These are phyloP conservation scores for Coemansia sp. DNA, from an alignment of 192 early-diverging fungal species.

Conservation along the genomic window DNA sequence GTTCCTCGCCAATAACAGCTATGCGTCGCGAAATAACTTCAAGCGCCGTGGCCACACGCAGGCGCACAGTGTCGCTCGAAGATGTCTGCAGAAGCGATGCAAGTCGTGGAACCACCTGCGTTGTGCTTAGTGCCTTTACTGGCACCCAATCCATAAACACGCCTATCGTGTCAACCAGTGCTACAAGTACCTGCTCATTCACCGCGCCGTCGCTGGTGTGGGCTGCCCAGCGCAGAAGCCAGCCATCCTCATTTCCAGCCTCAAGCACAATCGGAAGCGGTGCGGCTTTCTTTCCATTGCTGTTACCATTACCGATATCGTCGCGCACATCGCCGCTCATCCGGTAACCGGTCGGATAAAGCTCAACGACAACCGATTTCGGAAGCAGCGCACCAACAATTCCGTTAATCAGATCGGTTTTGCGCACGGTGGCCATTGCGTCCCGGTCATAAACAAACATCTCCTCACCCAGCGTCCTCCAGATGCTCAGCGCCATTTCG, in stretches of 20 bases:
- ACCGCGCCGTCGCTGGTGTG: conserved; percentile 9
- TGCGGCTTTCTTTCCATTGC: conserved; percentile 14
- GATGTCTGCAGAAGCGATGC: conserved; percentile 17
- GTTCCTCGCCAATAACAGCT: conserved; percentile 22
- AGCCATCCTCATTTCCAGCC: conserved; percentile 44
- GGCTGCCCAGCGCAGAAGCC: conserved; percentile 34
- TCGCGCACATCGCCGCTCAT: conserved; percentile 19
- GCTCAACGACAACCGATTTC: conserved; percentile 13
- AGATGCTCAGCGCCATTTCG: conserved; percentile 37
- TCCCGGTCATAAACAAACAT: conserved; percentile 50
- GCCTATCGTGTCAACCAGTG: conserved; percentile 19
- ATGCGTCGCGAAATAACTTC: conserved; percentile 39
- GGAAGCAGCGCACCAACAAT: conserved; percentile 44
- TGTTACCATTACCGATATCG: not conserved
- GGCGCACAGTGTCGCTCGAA: conserved; percentile 22
- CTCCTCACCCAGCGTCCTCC: conserved; percentile 50
- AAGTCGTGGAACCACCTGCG: conserved; percentile 20
- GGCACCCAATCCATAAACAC: conserved; percentile 49
- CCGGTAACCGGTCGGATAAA: conserved; percentile 45
- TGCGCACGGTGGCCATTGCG: conserved; percentile 32
- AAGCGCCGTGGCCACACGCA: conserved; percentile 18
- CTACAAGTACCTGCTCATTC: conserved; percentile 12
- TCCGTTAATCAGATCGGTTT: conserved; percentile 43
- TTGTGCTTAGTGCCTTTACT: conserved; percentile 26
- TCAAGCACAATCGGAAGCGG: conserved; percentile 25